Conservation (phyloP, 1,284 basidiomycete genomes). For the Laetiporus sulphureus region DNA sequence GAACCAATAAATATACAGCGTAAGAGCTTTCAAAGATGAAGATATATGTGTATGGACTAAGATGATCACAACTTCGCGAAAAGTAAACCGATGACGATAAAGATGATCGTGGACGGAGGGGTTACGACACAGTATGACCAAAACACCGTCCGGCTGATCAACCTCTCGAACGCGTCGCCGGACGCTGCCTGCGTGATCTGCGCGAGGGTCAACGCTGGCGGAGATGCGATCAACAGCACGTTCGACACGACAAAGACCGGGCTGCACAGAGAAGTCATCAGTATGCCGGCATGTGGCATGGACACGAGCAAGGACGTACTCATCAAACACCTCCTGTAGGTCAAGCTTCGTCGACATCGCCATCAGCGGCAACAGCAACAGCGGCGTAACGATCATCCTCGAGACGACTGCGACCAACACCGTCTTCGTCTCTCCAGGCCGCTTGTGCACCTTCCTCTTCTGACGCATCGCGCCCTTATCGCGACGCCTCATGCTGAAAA, state of each 20-base stretch:
- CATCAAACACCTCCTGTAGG: conserved; percentile 61
- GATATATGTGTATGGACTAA: not conserved
- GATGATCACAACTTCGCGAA: conserved; percentile 43
- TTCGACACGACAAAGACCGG: conserved; percentile 81
- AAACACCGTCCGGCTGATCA: conserved; percentile 80
- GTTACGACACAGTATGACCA: conserved; percentile 82
- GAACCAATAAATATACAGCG: no score
- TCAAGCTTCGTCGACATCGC: conserved; percentile 56
- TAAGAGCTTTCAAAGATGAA: no score
- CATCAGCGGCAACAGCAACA: conserved; percentile 71
- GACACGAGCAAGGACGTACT: conserved; percentile 42
- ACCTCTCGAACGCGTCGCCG: conserved; percentile 85
- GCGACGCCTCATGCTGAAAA: conserved; percentile 28
- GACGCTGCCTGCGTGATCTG: conserved; percentile 88
- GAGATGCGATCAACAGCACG: conserved; percentile 70
- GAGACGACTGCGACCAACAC: conserved; percentile 73
- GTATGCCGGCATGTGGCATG: conserved; percentile 10
- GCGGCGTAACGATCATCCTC: conserved; percentile 83
- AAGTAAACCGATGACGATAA: conserved; percentile 68
- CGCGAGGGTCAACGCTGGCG: conserved; percentile 77
- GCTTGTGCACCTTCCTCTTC: conserved; percentile 14
- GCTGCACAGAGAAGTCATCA: conserved; percentile 31
- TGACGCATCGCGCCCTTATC: conserved; percentile 10
- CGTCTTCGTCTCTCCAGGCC: conserved; percentile 73
- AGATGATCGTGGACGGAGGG: conserved; percentile 70